These are phyloP conservation scores for Mycena sp. DNA, from an alignment of 1,284 basidiomycete genomes.

Conservation along the genomic window DNA sequence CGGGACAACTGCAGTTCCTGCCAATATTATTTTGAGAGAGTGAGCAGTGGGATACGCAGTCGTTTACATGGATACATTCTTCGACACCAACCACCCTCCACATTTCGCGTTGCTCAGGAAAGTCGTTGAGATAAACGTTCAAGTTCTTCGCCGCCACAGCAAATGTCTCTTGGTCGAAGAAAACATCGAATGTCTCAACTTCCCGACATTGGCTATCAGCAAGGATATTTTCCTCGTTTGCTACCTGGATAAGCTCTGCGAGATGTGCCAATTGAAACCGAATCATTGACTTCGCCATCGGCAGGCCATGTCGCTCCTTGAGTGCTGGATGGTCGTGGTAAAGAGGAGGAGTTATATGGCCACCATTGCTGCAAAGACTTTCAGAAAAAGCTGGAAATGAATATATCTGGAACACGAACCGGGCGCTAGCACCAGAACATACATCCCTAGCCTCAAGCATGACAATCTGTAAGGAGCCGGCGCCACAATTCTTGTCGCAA, in stretches of 20 bases:
- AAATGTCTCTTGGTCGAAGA: constrained; percentile 50
- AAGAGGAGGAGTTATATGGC: constrained; percentile 70
- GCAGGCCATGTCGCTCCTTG: constrained; percentile 55
- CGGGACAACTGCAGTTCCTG: constrained; percentile 56
- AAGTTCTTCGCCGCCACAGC: constrained; percentile 51
- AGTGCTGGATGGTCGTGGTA: constrained; percentile 69
- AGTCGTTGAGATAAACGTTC: constrained; percentile 51
- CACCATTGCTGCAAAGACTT: constrained; percentile 62
- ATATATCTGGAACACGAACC: constrained; percentile 54
- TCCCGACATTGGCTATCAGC: constrained; percentile 56
- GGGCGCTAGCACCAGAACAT: constrained; percentile 76
- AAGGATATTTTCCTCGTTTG: constrained; percentile 56
- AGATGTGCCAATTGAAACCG: constrained; percentile 69
- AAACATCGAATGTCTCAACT: constrained; percentile 62
- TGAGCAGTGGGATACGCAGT: not conserved
- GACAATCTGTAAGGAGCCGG: constrained; percentile 51
- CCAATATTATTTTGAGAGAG: not conserved
- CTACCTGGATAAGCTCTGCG: constrained; percentile 53
- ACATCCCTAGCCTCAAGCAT: constrained; percentile 76
- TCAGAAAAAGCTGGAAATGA: not conserved
- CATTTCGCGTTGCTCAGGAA: constrained; percentile 52
- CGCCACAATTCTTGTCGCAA: constrained; percentile 30
- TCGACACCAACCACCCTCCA: constrained; percentile 46
- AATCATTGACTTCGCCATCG: constrained; percentile 62
- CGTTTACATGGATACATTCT: constrained; percentile 46